Evolutionary conservation across 2,329 filamentous ascomycete species (phyloP), one percentile per base, ranked within the genome.

Genomic region (Ophiostoma populinum): DNA sequence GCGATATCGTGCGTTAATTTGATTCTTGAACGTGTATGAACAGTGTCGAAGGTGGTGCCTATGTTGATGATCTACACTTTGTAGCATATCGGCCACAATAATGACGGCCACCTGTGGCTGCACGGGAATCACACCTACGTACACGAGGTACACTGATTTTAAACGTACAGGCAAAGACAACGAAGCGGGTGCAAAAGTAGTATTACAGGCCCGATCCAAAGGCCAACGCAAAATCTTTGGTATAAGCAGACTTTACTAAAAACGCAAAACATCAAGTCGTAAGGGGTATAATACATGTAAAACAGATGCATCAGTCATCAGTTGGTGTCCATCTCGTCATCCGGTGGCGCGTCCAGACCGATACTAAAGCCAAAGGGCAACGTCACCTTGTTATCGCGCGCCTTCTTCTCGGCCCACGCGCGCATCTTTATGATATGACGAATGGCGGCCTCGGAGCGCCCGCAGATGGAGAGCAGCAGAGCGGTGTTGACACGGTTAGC

Each of bases 401-500:
- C 75, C 36, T 65, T 65, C 13, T 63, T 62, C 55, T 95, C 87
- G 8, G 82, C 77, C 83, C 87, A 98, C 1, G 77, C 74, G 38
- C 87, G 71, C 50, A 92, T 67, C 48, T 77, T 76, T 26, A 93
- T 75, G 3, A 98, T 63, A 43, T 80, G 72, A 37, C 80, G 70
- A 43, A 98, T 81, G 18, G 81, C 79, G 10, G 86, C 79, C 53
- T 93, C 82, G 41, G 77, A 71, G 42, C 75, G 67, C 45, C 74
- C 64, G 16, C 77, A 76, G 50, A 86, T 77, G 34, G 68, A 74
- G 37, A 70, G 63, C 18, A 95, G 59, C 35, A 98, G 83, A 9
- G 85, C 82, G 54, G 85, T 76, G 51, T 98, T 98, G 36, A 98
- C 90, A 46, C 70, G 69, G 41, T 76, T 75, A 5, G 90, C 90